Base-by-base conservation (phyloP, 345 rosid species). In the Nasturtium officinale region DNA sequence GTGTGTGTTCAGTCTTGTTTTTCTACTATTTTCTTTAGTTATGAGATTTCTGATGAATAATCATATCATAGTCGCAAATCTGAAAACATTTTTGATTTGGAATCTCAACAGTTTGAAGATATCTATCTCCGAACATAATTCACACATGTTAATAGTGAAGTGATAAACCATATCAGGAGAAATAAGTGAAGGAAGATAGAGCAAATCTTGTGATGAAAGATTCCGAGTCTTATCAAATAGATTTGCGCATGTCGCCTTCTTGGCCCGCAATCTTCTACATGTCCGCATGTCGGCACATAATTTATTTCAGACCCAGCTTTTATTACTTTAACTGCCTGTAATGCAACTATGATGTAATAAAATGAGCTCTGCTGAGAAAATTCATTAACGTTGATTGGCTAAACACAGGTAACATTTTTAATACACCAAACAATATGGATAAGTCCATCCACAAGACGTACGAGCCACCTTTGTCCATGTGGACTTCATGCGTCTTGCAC, bases 401-500 rank as follows among this genome's bases (percentile, higher is more conserved):
- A 37, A 33, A 30, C 16, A 55, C 4, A 30, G 3, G 15, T 0
- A 56, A 16, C 0, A 23, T 56, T 16, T 16, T 30, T 30, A 29
- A 1, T 37, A 53, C 62, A 18, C 4, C 21, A 13, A 33, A 33
- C 37, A 21, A 25, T 35, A 25, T 57, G 67, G 66, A 74, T 58
- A 66, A 57, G 45, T 17, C 42, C 30, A 73, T 23, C 37, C 43
- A 74, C 13, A 57, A 37, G 28, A 62, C 54, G 47, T 53, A 47
- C 30, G 38, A 73, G 65, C 38, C 65, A 73, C 25, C 12, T 47
- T 38, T 55, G 21, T 73, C 37, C 61, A 40, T 74, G 73, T 59
- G 72, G 73, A 50, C 73, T 42, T 60, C 73, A 75, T 75, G 78
- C 73, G n/a, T 60, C 68, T 51, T 67, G 68, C 73, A 75, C 69